phyloP scores from a whole-genome alignment of 352 stramenopile genomes.

The Aphanomyces astaci region DNA sequence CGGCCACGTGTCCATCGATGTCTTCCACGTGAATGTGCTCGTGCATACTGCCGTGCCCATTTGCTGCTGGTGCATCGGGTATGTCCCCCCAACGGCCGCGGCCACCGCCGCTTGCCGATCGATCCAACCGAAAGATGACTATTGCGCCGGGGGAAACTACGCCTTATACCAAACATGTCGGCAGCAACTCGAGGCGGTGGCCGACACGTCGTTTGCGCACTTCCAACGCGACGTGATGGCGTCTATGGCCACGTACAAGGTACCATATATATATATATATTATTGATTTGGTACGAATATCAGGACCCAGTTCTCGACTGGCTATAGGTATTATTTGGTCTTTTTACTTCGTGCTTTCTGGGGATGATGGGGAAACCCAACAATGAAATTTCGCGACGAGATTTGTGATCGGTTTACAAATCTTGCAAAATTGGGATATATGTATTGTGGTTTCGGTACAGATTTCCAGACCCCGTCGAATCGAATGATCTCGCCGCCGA shows the following conservation, averaged over 20 bases:
- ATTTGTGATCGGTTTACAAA: no score
- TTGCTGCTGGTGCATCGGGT: conserved; percentile 8
- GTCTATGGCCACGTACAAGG: background rate
- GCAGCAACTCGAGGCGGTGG: background rate
- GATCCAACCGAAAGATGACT: background rate
- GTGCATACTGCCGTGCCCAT: background rate
- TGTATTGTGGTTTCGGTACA: no score
- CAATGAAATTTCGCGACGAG: no score
- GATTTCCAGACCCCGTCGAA: no score
- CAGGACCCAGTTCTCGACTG: no score
- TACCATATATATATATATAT: background rate
- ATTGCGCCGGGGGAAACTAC: background rate
- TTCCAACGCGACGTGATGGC: background rate
- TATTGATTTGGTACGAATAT: no score
- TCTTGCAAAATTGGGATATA: no score
- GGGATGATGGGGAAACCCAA: no score
- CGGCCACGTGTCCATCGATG: background rate
- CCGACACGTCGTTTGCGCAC: background rate
- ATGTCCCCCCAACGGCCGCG: background rate
- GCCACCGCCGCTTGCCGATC: background rate
- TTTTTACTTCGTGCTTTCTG: no score
- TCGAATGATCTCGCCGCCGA: no score
- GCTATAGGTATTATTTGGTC: no score
- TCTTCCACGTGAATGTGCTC: conserved; percentile 3
- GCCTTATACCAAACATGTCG: conserved; percentile 3